These are phyloP conservation scores for Lecanicillium sp. DNA, from an alignment of 2,329 filamentous ascomycete genomes.

Conservation along the genomic window DNA sequence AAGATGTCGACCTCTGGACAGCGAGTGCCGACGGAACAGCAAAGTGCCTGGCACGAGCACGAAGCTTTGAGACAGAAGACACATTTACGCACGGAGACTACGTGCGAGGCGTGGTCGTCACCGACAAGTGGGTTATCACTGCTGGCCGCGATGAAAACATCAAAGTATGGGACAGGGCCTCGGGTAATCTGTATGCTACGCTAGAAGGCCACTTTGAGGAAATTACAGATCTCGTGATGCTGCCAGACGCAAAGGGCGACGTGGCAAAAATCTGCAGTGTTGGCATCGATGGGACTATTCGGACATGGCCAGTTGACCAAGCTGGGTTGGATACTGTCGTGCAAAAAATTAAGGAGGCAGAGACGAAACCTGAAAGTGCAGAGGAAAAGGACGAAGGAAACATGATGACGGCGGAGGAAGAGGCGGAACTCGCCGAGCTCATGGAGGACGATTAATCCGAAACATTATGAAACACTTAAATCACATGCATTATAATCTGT, in stretches of 20 bases:
- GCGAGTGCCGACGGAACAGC: conserved; percentile 84
- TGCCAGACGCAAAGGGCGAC: conserved; percentile 31
- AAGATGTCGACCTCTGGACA: conserved; percentile 76
- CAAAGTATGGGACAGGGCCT: conserved; percentile 74
- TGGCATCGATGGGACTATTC: conserved; percentile 81
- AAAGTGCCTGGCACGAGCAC: conserved; percentile 65
- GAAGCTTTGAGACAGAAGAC: conserved; percentile 64
- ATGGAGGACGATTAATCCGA: conserved; percentile 56
- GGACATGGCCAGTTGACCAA: conserved; percentile 71
- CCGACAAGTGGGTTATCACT: conserved; percentile 72
- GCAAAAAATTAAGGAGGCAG: conserved; percentile 33
- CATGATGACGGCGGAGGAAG: conserved; percentile 77
- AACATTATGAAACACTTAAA: too few species aligned
- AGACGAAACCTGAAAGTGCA: conserved; percentile 43
- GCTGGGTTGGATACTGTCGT: conserved; percentile 42
- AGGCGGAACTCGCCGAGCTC: conserved; percentile 82
- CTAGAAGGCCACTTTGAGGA: conserved; percentile 88
- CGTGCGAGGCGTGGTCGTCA: conserved; percentile 72
- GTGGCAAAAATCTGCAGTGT: conserved; percentile 62
- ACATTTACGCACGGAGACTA: conserved; percentile 77
- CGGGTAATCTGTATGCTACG: conserved; percentile 63
- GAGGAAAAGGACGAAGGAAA: conserved; percentile 35
- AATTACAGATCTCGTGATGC: conserved; percentile 68
- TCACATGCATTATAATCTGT: too few species aligned
- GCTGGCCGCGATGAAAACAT: conserved; percentile 88